A percentile compares a stretch with the other conserved stretches of the same genome.
Evolutionary conservation across 2,329 filamentous ascomycete genomes (phyloP).

Genomic region (Myriosclerotinia scirpicola): DNA sequence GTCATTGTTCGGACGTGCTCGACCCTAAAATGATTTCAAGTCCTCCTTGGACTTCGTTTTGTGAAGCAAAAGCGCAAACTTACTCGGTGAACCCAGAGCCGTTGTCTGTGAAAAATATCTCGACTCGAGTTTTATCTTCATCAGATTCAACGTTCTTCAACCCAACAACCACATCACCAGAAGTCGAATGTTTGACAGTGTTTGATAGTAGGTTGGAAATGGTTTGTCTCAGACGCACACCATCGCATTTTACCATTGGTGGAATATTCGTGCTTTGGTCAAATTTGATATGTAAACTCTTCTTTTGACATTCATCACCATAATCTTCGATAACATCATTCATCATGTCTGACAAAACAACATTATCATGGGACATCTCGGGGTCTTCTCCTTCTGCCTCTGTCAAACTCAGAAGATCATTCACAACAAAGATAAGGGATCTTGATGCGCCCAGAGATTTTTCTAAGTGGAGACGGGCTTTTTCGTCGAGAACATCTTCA

Average conservation of each 20-base stretch:
- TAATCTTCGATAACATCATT: conserved; percentile 76
- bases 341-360: conserved; percentile 70
- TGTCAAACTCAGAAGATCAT: conserved; percentile 83
- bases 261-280: conserved; percentile 27
- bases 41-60: too few relatives aligned
- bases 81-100: conserved; percentile 31
- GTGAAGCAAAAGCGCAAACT: background rate
- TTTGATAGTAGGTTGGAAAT: conserved; percentile 33
- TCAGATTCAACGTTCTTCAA: conserved; percentile 23
- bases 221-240: conserved; percentile 29
- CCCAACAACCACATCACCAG: conserved; percentile 25
- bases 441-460: conserved; percentile 90
- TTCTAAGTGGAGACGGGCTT: conserved; percentile 80
- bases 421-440: conserved; percentile 90
- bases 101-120: conserved; percentile 31
- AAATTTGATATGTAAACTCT: conserved; percentile 26
- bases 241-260: conserved; percentile 29
- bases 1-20: conserved; percentile 51
- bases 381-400: conserved; percentile 81
- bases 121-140: conserved; percentile 27
- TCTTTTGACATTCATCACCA: conserved; percentile 62
- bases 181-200: conserved; percentile 30
- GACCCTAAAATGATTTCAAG: too few relatives aligned
- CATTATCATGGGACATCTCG: conserved; percentile 76
- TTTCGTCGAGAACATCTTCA: conserved; percentile 74